Conservation (phyloP, 176 grass and related monocot species). For the Elymus sibiricus region DNA sequence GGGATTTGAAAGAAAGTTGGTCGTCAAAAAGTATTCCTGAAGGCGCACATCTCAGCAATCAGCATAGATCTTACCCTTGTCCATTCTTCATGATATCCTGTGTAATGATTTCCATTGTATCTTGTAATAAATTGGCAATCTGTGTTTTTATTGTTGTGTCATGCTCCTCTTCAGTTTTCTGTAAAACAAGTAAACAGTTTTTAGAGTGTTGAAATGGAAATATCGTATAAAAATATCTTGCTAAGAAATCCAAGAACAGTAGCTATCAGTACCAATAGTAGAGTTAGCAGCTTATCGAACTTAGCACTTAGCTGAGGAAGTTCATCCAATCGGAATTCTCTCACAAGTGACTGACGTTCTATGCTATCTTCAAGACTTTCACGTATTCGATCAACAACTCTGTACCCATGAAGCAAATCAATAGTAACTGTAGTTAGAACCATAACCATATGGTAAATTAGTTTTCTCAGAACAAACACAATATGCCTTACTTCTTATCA, state of each 20-base stretch:
- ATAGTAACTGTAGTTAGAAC: constrained; percentile 15
- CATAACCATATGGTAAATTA: constrained; percentile 15
- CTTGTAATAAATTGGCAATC: constrained; percentile 85
- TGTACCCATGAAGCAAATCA: constrained; percentile 25
- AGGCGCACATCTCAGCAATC: background rate
- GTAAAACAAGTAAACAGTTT: constrained; percentile 26
- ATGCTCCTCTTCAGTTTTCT: constrained; percentile 53
- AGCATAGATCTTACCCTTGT: constrained; percentile 46
- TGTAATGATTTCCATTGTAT: constrained; percentile 91
- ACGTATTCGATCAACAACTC: constrained; percentile 47
- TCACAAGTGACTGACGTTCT: constrained; percentile 1
- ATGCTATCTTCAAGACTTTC: constrained; percentile 38
- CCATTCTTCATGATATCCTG: constrained; percentile 74
- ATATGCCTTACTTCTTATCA: constrained; percentile 56
- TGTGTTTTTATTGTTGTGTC: constrained; percentile 51
- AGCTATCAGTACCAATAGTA: constrained; percentile 54
- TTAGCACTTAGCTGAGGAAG: constrained; percentile 74
- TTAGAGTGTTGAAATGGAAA: background rate
- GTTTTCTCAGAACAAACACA: background rate
- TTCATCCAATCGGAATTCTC: constrained; percentile 64
- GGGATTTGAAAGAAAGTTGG: background rate
- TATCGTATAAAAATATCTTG: background rate
- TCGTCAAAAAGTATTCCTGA: background rate
- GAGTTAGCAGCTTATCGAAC: constrained; percentile 68
- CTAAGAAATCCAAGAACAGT: background rate